These are phyloP conservation scores for Coemansia sp. DNA, from an alignment of 192 early-diverging fungal genomes.

Conservation along the genomic window DNA sequence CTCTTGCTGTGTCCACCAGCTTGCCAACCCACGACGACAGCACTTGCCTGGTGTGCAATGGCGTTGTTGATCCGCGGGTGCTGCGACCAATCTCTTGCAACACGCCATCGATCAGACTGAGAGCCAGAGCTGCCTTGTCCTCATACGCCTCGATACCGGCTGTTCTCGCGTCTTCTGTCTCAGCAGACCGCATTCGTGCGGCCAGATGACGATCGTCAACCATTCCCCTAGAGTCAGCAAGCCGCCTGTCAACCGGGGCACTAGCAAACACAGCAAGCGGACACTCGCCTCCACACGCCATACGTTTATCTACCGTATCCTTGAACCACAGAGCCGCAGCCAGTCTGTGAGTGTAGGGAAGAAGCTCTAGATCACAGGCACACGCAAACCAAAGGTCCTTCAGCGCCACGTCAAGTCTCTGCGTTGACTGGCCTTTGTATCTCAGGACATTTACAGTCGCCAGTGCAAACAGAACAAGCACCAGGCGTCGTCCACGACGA, in stretches of 20 bases:
- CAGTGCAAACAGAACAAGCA: constrained; percentile 35
- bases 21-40: constrained; percentile 32
- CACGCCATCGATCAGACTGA: constrained; percentile 27
- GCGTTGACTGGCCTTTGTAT: constrained; percentile 4
- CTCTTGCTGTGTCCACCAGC: constrained; percentile 17
- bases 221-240: constrained; percentile 12
- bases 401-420: constrained; percentile 16
- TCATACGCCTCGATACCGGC: constrained; percentile 5
- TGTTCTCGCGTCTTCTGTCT: background rate
- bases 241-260: constrained; percentile 16
- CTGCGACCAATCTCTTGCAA: constrained; percentile 15
- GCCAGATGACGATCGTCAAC: constrained; percentile 5
- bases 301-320: background rate
- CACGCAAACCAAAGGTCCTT: constrained; percentile 49
- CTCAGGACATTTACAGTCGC: constrained; percentile 12
- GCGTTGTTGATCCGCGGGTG: background rate
- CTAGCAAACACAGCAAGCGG: constrained; percentile 22
- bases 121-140: constrained; percentile 18
- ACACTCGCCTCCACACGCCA: background rate
- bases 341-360: constrained; percentile 26
- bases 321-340: constrained; percentile 34
- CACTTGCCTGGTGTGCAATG: constrained; percentile 1
- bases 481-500: constrained; percentile 27
- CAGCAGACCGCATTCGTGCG: constrained; percentile 5
- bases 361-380: constrained; percentile 30